Base-by-base conservation (phyloP, 805 yeast species). In the Teunomyces barrocoloradensis region DNA sequence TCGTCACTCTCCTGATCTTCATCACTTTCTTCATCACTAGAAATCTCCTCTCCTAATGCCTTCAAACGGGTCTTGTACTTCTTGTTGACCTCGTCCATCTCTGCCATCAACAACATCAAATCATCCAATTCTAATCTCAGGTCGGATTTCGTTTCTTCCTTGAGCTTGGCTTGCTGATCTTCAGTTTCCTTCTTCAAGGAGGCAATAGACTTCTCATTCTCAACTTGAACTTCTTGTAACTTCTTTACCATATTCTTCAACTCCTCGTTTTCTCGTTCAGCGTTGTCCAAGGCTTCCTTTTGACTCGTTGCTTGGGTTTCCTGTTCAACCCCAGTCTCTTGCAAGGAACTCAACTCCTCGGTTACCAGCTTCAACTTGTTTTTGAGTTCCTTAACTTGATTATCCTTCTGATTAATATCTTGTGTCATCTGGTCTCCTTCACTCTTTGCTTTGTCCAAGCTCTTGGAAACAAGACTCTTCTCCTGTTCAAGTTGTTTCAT, bases 1-100 rank as follows among this genome's bases (percentile, higher is more conserved):
- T 74, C 74, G 10, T 68, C 75, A 2, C 79, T 84, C 0, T 78
- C 84, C 3, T 79, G 85, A 3, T 78, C 85, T 0, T 79, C 87
- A 2, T 81, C 87, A 1, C 79, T 86, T 0, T 82, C 89, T 21
- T 84, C 90, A 46, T 85, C 92, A 42, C 88, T 81, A 4, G 89
- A 82, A 1, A 83, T 74, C 1, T 77, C 84, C 44, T 76, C 81
- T 0, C 88, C 89, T 4, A 82, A 57, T 0, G 61, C 68, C 47
- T 70, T 72, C 33, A 85, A 71, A 48, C 69, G 74, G 5, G 64
- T 57, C 58, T 84, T 84, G 61, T 87, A 84, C 51, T 73, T 73
- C 27, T 74, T 69, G 48, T 81, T 81, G 53, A 78, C 80, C 43
- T 85, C 89, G 49, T 89, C 96, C 55, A 89, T 68, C 40, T 88